Evolutionary conservation across 2,329 filamentous ascomycete species (phyloP).

Genomic region (Hypoxylon sp.): DNA sequence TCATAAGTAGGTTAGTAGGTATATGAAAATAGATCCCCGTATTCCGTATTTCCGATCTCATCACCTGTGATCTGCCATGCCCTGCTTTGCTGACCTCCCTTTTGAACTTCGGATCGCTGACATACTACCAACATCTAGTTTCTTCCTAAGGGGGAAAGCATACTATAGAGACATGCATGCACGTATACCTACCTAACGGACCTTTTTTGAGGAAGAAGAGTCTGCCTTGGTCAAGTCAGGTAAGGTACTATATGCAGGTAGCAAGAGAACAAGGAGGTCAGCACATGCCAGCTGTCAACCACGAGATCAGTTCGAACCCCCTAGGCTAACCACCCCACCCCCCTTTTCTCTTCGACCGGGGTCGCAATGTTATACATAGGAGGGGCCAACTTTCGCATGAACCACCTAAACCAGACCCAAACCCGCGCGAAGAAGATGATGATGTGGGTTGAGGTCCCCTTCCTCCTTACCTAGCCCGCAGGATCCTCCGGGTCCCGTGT

Average conservation of each 20-base stretch:
- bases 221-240: slow-evolving; percentile 10
- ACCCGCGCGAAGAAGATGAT: slow-evolving; percentile 8
- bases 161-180: not conserved
- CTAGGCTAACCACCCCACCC: slow-evolving; percentile 23
- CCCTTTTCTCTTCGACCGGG: slow-evolving; percentile 26
- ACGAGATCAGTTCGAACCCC: slow-evolving; percentile 33
- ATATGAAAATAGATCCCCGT: slow-evolving; percentile 26
- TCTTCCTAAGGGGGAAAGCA: not conserved
- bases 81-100: slow-evolving; percentile 13
- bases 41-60: slow-evolving; percentile 40
- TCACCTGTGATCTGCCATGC: slow-evolving; percentile 39
- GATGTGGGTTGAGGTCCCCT: slow-evolving; percentile 9
- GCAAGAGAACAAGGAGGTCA: slow-evolving; percentile 15
- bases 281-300: slow-evolving; percentile 38
- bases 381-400: slow-evolving; percentile 35
- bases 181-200: not conserved
- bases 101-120: slow-evolving; percentile 4
- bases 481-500: slow-evolving; percentile 37
- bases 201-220: not conserved
- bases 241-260: slow-evolving; percentile 24
- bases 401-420: slow-evolving; percentile 26
- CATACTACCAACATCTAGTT: slow-evolving; percentile 8
- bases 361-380: slow-evolving; percentile 11
- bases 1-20: slow-evolving; percentile 3
- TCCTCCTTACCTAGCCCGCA: slow-evolving; percentile 24